Evolutionary conservation across 805 yeast genomes (phyloP).

Genomic region (Candida yuanshanica): DNA sequence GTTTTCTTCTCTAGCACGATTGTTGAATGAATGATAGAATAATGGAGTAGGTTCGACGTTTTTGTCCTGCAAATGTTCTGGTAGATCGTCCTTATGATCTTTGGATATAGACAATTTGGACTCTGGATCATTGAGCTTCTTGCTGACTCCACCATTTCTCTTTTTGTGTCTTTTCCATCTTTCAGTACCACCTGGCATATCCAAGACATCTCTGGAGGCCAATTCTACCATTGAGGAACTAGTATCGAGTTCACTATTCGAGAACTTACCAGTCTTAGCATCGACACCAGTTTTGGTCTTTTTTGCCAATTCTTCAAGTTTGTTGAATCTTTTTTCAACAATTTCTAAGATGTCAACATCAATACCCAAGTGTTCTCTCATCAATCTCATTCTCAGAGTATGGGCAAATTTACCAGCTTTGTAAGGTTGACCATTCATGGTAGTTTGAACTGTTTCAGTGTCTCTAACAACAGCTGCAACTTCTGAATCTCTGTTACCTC

Average conservation of each 20-base stretch:
- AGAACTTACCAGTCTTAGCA: conserved; percentile 40
- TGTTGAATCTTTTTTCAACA: conserved; percentile 66
- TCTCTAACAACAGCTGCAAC: conserved; percentile 88
- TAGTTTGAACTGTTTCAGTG: conserved; percentile 55
- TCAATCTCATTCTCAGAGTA: conserved; percentile 78
- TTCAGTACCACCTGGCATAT: conserved; percentile 40
- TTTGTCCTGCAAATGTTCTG: conserved; percentile 19
- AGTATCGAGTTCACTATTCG: conserved; percentile 26
- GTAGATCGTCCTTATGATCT: conserved; percentile 20
- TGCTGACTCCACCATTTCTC: neutral
- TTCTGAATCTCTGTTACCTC: conserved; percentile 92
- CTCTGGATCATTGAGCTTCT: conserved; percentile 14
- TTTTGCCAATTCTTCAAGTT: conserved; percentile 31
- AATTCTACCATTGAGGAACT: conserved; percentile 71
- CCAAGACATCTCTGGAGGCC: conserved; percentile 63
- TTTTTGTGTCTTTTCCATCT: conserved; percentile 33
- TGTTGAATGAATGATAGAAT: conserved; percentile 60
- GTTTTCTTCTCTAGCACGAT: conserved; percentile 85
- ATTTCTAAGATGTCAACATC: conserved; percentile 82
- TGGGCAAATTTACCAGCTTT: conserved; percentile 86
- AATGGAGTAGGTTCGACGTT: conserved; percentile 15
- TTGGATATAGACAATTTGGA: conserved; percentile 16
- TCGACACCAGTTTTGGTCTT: conserved; percentile 17
- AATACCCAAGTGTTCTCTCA: conserved; percentile 96
- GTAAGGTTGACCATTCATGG: conserved; percentile 79